Evolutionary conservation across 2,329 filamentous ascomycete genomes (phyloP).

Genomic region (Pseudogymnoascus sp.): DNA sequence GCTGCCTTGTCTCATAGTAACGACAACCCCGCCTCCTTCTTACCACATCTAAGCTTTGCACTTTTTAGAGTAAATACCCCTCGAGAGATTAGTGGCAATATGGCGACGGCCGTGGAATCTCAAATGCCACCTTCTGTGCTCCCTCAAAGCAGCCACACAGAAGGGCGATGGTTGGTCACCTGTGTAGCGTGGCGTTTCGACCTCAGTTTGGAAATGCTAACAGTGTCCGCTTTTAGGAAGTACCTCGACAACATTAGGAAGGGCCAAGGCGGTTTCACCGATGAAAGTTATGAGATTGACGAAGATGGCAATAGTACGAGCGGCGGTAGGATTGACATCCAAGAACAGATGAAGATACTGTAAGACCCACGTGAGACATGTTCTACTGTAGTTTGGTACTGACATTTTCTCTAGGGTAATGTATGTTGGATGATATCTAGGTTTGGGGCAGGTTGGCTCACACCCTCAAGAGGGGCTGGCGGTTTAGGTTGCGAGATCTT

Average conservation of each 20-base stretch:
- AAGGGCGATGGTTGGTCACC: neutral
- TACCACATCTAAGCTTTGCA: neutral
- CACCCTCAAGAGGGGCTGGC: constrained; percentile 67
- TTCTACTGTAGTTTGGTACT: neutral
- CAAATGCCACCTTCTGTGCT: neutral
- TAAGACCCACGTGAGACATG: constrained; percentile 29
- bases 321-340: constrained; percentile 26
- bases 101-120: neutral
- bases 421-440: constrained; percentile 33
- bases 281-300: constrained; percentile 38
- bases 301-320: constrained; percentile 1
- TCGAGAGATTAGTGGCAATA: neutral
- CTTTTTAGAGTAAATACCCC: neutral
- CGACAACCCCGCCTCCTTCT: neutral
- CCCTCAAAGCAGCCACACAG: neutral
- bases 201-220: neutral
- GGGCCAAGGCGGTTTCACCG: constrained; percentile 72
- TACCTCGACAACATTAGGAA: constrained; percentile 75
- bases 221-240: neutral
- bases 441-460: neutral
- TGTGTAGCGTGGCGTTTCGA: neutral
- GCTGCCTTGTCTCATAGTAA: neutral
- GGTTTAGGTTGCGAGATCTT: constrained; percentile 93
- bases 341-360: constrained; percentile 69
- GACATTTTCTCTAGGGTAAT: constrained; percentile 24